Base-by-base conservation (phyloP, 176 grass and related monocot species). In the Otatea glauca region DNA sequence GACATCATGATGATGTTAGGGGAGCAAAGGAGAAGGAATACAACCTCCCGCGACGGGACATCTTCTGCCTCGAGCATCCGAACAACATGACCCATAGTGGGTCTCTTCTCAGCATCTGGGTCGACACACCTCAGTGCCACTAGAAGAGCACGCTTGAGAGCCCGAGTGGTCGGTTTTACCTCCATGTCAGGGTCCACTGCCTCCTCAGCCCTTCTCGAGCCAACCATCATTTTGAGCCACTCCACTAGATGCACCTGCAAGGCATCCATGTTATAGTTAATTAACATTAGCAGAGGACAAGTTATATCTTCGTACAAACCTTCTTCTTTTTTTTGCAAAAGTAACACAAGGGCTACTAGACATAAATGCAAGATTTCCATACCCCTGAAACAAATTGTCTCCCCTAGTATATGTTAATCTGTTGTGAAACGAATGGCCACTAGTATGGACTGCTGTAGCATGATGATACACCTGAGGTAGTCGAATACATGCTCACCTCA, bases 171-270 rank as follows among this genome's bases (percentile, higher is more conserved):
- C 32, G 92, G 92, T 29, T 91, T 94, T 25, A 81, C 70, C 47
- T 87, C 89, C 84, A 94, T 89, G 43, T 92, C 86, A 23, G 84
- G 83, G 48, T 94, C 92, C 84, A 94, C 84, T 42, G 92, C 92
- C 79, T 94, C 92, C 16, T 91, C 92, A 0, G 81, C 71, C 69
- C 92, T 83, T 70, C 80, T 88, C 12, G 72, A 78, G 51, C 86
- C 92, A 24, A 94, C 89, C 92, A 94, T 94, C 83, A 89, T 88
- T 65, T 94, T 94, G 9, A 94, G 86, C 92, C 92, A 94, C 78
- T 94, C 92, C 53, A 94, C 92, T 6, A 94, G 86, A 91, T 94
- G 89, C 42, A 91, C 89, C 92, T 94, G 75, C 58, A 84, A 37
- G 35, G 9, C 18, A 34, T 78, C 21, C 43, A 49, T 67, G 61